phyloP scores from a whole-genome alignment of 306 rosid species.

The Ormosia semicastrata region DNA sequence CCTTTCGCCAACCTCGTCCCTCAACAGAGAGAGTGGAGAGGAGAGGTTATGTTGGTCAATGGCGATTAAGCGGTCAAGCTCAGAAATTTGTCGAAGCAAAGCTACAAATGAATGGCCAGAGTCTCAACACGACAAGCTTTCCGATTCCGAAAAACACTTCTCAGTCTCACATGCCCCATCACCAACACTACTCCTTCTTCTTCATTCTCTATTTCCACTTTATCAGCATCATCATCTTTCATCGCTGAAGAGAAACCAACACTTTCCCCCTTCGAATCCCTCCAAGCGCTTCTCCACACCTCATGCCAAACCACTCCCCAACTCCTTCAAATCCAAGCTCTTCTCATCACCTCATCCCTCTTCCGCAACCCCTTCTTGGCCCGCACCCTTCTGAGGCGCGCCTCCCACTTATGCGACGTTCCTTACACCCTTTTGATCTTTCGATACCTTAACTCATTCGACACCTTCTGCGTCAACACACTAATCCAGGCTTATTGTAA shows the following conservation, averaged over 20 bases:
- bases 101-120: conserved; percentile 61
- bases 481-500: conserved; percentile 52
- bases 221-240: not conserved
- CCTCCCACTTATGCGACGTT: conserved; percentile 45
- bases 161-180: conserved; percentile 23
- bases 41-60: conserved; percentile 43
- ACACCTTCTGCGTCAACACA: conserved; percentile 57
- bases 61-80: conserved; percentile 38
- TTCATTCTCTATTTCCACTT: conserved; percentile 3
- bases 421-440: conserved; percentile 47
- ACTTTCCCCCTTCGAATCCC: not conserved
- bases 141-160: conserved; percentile 36
- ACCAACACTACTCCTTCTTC: conserved; percentile 20
- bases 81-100: conserved; percentile 7
- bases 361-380: conserved; percentile 55
- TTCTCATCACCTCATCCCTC: conserved; percentile 42
- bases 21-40: not conserved
- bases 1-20: not conserved
- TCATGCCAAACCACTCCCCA: conserved; percentile 28
- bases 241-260: not conserved
- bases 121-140: conserved; percentile 42
- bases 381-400: conserved; percentile 55
- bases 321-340: conserved; percentile 62
- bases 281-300: conserved; percentile 23
- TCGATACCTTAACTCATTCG: conserved; percentile 29